Evolutionary conservation across 768 basidiomycete genomes (phyloP).

Genomic region (Boletus tylopilopsis): DNA sequence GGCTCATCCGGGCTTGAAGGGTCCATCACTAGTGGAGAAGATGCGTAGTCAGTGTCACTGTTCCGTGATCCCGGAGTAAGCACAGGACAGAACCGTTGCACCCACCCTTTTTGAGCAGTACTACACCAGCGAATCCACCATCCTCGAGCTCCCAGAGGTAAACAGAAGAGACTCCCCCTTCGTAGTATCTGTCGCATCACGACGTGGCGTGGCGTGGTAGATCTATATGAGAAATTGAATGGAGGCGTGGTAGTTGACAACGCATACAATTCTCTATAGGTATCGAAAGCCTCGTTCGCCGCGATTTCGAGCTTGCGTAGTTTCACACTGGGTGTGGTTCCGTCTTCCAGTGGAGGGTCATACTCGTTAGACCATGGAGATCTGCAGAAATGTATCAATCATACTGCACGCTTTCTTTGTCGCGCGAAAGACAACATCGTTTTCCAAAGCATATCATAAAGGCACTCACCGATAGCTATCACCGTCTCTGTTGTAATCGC

Average conservation of each 20-base stretch:
- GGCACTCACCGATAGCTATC: constrained; percentile 70
- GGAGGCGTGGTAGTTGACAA: background rate
- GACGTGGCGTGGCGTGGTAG: background rate
- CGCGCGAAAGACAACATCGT: too few species aligned
- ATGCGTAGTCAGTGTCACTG: background rate
- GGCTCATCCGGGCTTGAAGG: constrained; percentile 55
- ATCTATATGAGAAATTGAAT: background rate
- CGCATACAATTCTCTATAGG: constrained; percentile 88
- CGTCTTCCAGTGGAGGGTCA: constrained; percentile 85
- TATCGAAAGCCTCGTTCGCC: constrained; percentile 96
- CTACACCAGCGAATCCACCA: constrained; percentile 94
- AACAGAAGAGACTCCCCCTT: constrained; percentile 95
- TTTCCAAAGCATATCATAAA: background rate
- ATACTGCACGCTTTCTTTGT: background rate
- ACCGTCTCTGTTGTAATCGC: constrained; percentile 91
- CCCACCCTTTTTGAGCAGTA: constrained; percentile 90
- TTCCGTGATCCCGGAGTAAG: background rate
- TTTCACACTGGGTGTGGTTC: constrained; percentile 78
- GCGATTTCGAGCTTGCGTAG: constrained; percentile 89
- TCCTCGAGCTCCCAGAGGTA: constrained; percentile 99
- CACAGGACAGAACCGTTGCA: background rate
- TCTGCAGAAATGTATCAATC: constrained; percentile 40
- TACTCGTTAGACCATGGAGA: constrained; percentile 99
- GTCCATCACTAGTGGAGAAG: constrained; percentile 58
- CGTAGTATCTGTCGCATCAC: constrained; percentile 70